Evolutionary conservation across 768 basidiomycete genomes (phyloP).

Genomic region (Hemileccinum rubropunctum): DNA sequence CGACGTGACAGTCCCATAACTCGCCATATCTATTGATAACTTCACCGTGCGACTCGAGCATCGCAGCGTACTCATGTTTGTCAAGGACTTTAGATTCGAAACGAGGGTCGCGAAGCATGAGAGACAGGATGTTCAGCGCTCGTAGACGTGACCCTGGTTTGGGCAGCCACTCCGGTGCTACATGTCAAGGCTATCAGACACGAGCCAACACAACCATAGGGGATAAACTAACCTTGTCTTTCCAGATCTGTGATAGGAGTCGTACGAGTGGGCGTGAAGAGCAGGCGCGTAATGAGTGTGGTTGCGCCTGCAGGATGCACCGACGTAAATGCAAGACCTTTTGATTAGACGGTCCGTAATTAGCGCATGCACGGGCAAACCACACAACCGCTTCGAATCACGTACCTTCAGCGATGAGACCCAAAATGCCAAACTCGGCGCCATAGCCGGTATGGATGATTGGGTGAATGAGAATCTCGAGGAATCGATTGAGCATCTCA

Average conservation of each 20-base stretch:
- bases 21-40: conserved; percentile 42
- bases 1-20: conserved; percentile 44
- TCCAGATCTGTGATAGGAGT: conserved; percentile 22
- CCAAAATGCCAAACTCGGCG: conserved; percentile 60
- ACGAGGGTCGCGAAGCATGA: conserved; percentile 51
- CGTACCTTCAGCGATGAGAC: conserved; percentile 63
- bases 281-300: conserved; percentile 34
- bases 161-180: conserved; percentile 27
- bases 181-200: background rate
- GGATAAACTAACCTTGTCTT: conserved; percentile 12
- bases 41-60: conserved; percentile 37
- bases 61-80: conserved; percentile 35
- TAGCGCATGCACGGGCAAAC: background rate
- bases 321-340: conserved; percentile 59
- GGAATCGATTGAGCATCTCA: conserved; percentile 56
- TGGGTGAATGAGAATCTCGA: conserved; percentile 62
- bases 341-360: background rate
- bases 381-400: background rate
- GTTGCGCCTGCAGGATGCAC: conserved; percentile 43
- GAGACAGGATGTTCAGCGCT: conserved; percentile 53
- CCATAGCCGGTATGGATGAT: conserved; percentile 65
- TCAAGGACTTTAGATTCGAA: conserved; percentile 29
- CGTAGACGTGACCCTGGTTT: conserved; percentile 32
- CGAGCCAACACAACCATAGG: background rate
- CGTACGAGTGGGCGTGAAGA: conserved; percentile 23